A percentile compares a stretch with the other conserved stretches of the same genome.
phyloP scores from a whole-genome alignment of 1,284 basidiomycete species.

The Ustilago hordei region DNA sequence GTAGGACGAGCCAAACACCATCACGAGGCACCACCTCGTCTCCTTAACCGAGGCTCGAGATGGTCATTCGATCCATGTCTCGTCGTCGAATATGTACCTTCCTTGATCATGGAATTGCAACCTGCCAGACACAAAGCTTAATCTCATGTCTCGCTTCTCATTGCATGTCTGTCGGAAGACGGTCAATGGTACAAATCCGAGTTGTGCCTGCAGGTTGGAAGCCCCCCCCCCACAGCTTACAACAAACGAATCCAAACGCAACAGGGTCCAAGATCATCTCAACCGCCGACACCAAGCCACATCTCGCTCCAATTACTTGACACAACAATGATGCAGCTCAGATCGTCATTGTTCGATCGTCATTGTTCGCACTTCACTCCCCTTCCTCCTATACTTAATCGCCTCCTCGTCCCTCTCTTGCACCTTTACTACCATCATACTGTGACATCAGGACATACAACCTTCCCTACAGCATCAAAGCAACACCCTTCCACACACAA shows the following conservation, averaged over 20 bases:
- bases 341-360: constrained; percentile 1
- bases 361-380: background rate
- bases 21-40: too few relatives aligned
- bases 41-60: too few relatives aligned
- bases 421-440: background rate
- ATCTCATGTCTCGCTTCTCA: too few relatives aligned
- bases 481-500: background rate
- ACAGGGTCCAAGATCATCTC: constrained; percentile 1
- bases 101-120: too few relatives aligned
- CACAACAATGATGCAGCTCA: background rate
- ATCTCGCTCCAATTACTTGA: background rate
- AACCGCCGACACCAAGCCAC: background rate
- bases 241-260: background rate
- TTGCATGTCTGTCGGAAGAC: too few relatives aligned
- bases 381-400: background rate
- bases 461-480: background rate
- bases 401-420: background rate
- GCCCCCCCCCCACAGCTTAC: background rate
- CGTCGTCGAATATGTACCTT: too few relatives aligned
- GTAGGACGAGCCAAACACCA: too few relatives aligned
- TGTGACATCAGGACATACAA: background rate
- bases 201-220: background rate
- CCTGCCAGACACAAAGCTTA: too few relatives aligned
- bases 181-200: background rate
- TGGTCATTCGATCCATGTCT: too few relatives aligned